These are phyloP conservation scores for Venturiaceae sp. DNA, from an alignment of 2,329 filamentous ascomycete species.

Conservation along the genomic window DNA sequence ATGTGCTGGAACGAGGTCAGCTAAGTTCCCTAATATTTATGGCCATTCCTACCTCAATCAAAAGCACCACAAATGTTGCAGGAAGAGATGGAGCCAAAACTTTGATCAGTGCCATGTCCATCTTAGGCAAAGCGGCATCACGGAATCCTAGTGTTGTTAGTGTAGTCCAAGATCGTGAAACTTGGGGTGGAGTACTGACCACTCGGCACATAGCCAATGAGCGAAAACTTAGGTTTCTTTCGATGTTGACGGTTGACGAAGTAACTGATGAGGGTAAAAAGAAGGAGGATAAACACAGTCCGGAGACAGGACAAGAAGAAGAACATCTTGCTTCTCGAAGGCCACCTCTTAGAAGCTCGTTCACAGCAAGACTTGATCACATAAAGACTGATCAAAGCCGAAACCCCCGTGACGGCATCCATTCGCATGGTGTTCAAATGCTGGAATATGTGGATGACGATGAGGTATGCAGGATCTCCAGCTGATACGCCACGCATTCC, in stretches of 20 bases:
- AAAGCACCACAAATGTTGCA: conserved; percentile 70
- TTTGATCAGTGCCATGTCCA: conserved; percentile 54
- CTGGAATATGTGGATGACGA: conserved; percentile 79
- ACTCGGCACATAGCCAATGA: conserved; percentile 59
- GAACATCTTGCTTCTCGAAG: conserved; percentile 55
- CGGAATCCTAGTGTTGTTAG: conserved; percentile 51
- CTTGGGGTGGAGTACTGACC: conserved; percentile 33
- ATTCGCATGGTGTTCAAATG: conserved; percentile 56
- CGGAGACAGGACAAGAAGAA: conserved; percentile 79
- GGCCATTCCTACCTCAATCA: conserved; percentile 57
- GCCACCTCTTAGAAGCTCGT: conserved; percentile 53
- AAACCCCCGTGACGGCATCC: conserved; percentile 80
- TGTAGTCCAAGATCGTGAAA: background rate
- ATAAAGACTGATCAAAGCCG: conserved; percentile 72
- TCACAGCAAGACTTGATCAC: conserved; percentile 34
- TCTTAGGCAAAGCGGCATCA: conserved; percentile 56
- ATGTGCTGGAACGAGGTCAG: conserved; percentile 48
- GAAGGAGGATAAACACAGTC: conserved; percentile 72
- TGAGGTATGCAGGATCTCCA: conserved; percentile 66
- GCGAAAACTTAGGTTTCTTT: conserved; percentile 48
- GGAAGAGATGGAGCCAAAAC: conserved; percentile 61
- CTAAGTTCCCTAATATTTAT: no score
- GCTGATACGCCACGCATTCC: conserved; percentile 69
- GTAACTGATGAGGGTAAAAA: conserved; percentile 81
- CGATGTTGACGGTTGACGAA: conserved; percentile 43